Evolutionary conservation across 345 rosid species (phyloP), one percentile per base, ranked within the genome.

Genomic region (Eucalyptus coolabah): DNA sequence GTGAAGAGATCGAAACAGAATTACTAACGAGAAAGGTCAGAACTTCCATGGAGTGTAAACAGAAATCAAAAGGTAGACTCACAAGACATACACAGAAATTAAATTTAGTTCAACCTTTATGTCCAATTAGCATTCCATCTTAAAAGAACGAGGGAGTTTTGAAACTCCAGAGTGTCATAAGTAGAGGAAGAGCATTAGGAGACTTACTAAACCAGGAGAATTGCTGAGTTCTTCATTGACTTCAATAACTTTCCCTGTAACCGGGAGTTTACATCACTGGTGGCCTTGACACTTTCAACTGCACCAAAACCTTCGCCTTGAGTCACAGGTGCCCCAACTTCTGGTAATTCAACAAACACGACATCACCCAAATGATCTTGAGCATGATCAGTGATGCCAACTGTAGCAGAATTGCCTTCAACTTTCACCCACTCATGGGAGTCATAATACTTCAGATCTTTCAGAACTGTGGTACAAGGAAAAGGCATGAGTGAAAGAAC

Each of bases 281-380:
- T 96, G 69, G 99, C 99, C 95, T 98, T 98, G 85, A 98, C 99
- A 90, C 99, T 98, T 91, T 98, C 99, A 63, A 98, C 99, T 1
- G 99, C 99, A 56, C 99, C 99, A 89, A 98, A 98, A 87, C 98
- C 89, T 87, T 89, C 91, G 12, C 98, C 99, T 77, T 98, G 97
- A 15, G 91, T 90, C 86, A 97, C 96, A 3, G 92, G 14, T 63
- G 91, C 90, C 86, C 99, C 99, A 87, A 95, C 93, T 32, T 97
- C 99, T 14, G 99, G 99, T 85, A 97, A 90, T 91, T 98, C 99
- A 16, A 96, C 98, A 90, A 94, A 98, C 87, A 98, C 99, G 24
- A 98, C 99, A 92, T 98, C 99, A 4, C 99, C 99, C 85, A 98
- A 93, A 91, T 98, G 99, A 89, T 96, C 98, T 90, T 98, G 99